Conservation (phyloP, 2,329 filamentous ascomycete species). For the Colletotrichum salicis region DNA sequence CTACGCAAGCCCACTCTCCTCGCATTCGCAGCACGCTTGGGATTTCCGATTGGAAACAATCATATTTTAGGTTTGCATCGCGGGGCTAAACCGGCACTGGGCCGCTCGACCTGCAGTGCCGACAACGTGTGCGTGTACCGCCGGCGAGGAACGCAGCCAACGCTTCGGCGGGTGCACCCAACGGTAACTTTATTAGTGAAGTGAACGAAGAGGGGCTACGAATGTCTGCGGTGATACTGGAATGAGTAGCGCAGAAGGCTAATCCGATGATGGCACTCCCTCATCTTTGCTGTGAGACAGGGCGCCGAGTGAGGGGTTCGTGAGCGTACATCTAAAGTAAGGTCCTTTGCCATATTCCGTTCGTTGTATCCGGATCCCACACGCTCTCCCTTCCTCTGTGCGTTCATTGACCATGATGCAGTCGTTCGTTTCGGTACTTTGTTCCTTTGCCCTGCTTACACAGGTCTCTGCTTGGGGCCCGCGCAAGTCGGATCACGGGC, state of each 20-base stretch:
- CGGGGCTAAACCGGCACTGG: neutral
- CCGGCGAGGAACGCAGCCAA: neutral
- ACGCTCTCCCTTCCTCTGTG: neutral
- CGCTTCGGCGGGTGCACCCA: neutral
- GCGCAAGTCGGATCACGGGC: neutral
- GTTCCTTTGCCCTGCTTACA: slow-evolving; percentile 13
- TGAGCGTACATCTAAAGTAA: neutral
- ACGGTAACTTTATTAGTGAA: slow-evolving; percentile 8
- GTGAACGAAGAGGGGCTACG: neutral
- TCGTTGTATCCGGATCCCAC: neutral
- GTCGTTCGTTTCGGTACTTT: slow-evolving; percentile 10
- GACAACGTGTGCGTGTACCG: neutral
- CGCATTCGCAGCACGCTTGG: neutral
- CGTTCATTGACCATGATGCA: slow-evolving; percentile 12
- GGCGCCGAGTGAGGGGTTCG: neutral
- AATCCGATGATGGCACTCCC: neutral
- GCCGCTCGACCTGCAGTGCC: neutral
- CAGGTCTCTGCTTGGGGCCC: slow-evolving; percentile 23
- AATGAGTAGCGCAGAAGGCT: neutral
- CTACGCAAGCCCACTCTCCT: neutral
- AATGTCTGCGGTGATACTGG: neutral
- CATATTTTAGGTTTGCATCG: slow-evolving; percentile 1
- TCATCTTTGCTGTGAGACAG: neutral
- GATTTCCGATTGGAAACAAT: neutral
- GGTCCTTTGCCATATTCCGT: neutral